Base-by-base conservation (phyloP, 2,329 filamentous ascomycete genomes). In the Colletotrichum tamarilloi region DNA sequence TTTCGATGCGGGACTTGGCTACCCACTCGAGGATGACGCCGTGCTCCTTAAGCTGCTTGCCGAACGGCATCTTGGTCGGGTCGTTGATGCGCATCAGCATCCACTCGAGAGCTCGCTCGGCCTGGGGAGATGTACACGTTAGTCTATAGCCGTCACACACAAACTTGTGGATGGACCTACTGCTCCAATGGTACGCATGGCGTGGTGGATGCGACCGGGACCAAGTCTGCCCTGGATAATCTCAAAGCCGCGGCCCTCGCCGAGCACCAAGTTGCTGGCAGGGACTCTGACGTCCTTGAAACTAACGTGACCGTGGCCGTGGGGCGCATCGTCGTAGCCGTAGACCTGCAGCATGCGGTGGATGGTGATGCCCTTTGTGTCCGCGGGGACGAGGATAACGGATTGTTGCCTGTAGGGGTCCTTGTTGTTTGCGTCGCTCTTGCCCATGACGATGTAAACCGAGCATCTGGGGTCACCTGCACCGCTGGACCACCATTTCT, bases 401-500 rank as follows among this genome's bases (percentile, higher is more conserved):
- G 95, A 98, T 84, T 98, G 97, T 81, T 98, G 95, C 80, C 90
- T 90, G 89, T 98, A 98, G 26, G 91, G 86, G 81, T 95, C 92
- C 76, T 88, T 84, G 87, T 97, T 93, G 77, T 86, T 86, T 62
- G 93, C 87, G 80, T 97, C 94, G 14, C 91, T 93, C 88, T 98
- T 98, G 84, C 95, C 97, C 94, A 99, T 98, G 78, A 98, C 95
- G 75, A 99, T 92, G 86, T 98, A 98, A 82, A 99, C 87, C 83
- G 93, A 89, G 88, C 97, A 99, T 78, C 96, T 91, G 72, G 93
- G 93, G 85, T 99, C 97, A 72, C 97, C 97, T 22, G 95, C 95
- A 76, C 97, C 97, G 76, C 94, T 97, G 32, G 95, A 97, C 97
- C 97, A 99, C 97, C 97, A 99, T 94, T 99, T 99, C 91, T 96